phyloP scores from a whole-genome alignment of 2,329 filamentous ascomycete species.

The Aureobasidium sp. region DNA sequence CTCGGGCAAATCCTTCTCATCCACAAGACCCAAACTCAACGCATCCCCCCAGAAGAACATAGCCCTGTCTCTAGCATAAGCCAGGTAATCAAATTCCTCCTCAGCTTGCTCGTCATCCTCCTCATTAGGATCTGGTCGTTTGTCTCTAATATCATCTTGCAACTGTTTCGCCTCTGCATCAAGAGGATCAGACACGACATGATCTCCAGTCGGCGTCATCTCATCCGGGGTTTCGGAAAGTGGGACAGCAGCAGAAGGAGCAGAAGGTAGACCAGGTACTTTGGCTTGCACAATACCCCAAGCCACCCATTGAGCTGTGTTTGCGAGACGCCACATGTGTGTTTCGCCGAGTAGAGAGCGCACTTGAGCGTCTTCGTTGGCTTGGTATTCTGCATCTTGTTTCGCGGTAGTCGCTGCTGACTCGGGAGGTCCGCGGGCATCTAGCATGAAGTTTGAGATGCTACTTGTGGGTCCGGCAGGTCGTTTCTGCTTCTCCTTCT shows the following conservation, averaged over 20 bases:
- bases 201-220: neutral
- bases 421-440: slow-evolving; percentile 33
- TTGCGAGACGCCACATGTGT: slow-evolving; percentile 75
- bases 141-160: slow-evolving; percentile 22
- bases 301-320: slow-evolving; percentile 83
- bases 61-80: slow-evolving; percentile 81
- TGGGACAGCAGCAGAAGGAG: slow-evolving; percentile 10
- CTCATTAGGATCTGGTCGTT: slow-evolving; percentile 12
- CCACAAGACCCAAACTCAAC: slow-evolving; percentile 65
- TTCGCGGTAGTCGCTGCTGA: slow-evolving; percentile 8
- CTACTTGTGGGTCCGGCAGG: slow-evolving; percentile 27
- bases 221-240: neutral
- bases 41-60: slow-evolving; percentile 95
- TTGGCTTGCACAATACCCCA: slow-evolving; percentile 97
- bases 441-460: slow-evolving; percentile 66
- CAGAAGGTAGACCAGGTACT: slow-evolving; percentile 57
- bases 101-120: slow-evolving; percentile 46
- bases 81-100: slow-evolving; percentile 86
- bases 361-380: slow-evolving; percentile 55
- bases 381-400: slow-evolving; percentile 36
- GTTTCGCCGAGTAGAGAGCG: slow-evolving; percentile 68
- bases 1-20: slow-evolving; percentile 65
- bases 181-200: slow-evolving; percentile 11
- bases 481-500: slow-evolving; percentile 14
- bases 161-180: slow-evolving; percentile 12